Evolutionary conservation across 1,139 yeast genomes (phyloP), one percentile per base, ranked within the genome.

Genomic region (Zygosaccharomyces pseudobailii): DNA sequence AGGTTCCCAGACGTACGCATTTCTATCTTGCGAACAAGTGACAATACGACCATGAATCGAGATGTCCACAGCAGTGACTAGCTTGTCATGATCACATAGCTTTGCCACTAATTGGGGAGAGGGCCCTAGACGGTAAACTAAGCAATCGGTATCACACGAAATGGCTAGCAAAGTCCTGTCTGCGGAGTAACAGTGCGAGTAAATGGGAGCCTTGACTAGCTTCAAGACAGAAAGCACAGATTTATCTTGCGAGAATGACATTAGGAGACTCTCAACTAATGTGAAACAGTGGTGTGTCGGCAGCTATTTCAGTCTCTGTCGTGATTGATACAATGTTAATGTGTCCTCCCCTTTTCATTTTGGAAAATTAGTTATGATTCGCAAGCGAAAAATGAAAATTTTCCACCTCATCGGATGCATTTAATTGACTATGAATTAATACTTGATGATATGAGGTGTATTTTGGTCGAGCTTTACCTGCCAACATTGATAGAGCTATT

Each of bases 11-110:
- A 94, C 99, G 59, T 90, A 78, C 5, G 98, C 98, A 62, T 94
- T 94, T 69, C 99, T 79, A 68, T 94, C 99, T 70, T 94, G 97
- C 4, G 98, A 90, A 67, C 97, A 90, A 25, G 98, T 92, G 60
- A 92, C 94, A 58, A 94, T 87, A 63, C 85, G 82, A 38, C 97
- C 97, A 58, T 87, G 88, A 23, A 80, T 75, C 23, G 96, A 86
- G 58, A 94, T 83, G 63, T 94, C 99, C 33, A 94, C 89, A 0
- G 97, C 89, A 9, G 98, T 92, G 42, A 94, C 94, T 3, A 94
- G 82, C 68, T 90, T 90, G 69, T 92, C 98, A 67, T 94, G 99
- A 54, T 88, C 95, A 38, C 75, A 70, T 60, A 92, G 75, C 3
- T 76, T 75, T 27, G 94, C 76, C 48, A 87, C 71, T 52, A 75